phyloP scores from a whole-genome alignment of 2,329 filamentous ascomycete genomes.

The Colletotrichum gloeosporioides region DNA sequence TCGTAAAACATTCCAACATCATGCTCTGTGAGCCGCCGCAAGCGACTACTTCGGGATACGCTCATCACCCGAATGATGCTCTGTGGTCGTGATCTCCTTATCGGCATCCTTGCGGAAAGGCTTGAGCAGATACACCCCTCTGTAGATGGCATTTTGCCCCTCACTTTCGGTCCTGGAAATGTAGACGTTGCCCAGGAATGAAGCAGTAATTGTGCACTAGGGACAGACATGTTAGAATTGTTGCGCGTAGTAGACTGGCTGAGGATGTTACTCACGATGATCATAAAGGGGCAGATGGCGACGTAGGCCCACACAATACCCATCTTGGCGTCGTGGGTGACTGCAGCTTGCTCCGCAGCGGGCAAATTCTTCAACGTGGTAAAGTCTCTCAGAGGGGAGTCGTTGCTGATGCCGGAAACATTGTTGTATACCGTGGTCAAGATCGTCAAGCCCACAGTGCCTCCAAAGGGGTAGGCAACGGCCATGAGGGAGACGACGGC shows the following conservation, averaged over 20 bases:
- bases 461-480: constrained; percentile 67
- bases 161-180: constrained; percentile 30
- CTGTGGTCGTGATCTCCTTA: not conserved
- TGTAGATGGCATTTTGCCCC: constrained; percentile 29
- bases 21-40: not conserved
- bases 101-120: not conserved
- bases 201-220: constrained; percentile 30
- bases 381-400: constrained; percentile 37
- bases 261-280: constrained; percentile 33
- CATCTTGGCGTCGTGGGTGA: constrained; percentile 50
- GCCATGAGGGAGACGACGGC: constrained; percentile 64
- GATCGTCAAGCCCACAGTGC: constrained; percentile 68
- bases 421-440: constrained; percentile 77
- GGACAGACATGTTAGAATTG: not conserved
- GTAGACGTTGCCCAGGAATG: constrained; percentile 37
- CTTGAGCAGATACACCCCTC: constrained; percentile 33
- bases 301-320: constrained; percentile 73
- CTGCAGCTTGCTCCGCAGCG: constrained; percentile 33
- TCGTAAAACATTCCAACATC: not conserved
- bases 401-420: constrained; percentile 30
- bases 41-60: not conserved
- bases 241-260: too few species aligned
- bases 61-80: not conserved
- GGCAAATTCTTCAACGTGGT: constrained; percentile 39
- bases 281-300: constrained; percentile 64